Evolutionary conservation across 2,329 filamentous ascomycete genomes (phyloP).

Genomic region (Plectosphaerella sp.): DNA sequence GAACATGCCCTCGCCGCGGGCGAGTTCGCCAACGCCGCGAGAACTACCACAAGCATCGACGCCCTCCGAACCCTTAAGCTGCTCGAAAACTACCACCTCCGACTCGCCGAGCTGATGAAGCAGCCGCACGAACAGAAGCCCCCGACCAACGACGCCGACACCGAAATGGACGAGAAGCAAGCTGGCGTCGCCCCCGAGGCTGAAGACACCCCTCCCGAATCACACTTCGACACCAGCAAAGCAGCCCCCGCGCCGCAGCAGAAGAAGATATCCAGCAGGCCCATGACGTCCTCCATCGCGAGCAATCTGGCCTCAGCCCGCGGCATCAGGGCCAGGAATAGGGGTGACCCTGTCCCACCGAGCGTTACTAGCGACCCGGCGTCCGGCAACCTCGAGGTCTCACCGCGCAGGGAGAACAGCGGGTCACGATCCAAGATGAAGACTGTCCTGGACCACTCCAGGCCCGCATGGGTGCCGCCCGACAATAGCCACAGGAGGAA

Average conservation of each 20-base stretch:
- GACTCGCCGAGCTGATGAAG: conserved; percentile 76
- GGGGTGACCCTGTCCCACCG: conserved; percentile 65
- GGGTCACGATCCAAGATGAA: conserved; percentile 44
- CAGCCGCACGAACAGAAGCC: conserved; percentile 55
- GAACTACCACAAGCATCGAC: conserved; percentile 62
- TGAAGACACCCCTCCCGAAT: conserved; percentile 2
- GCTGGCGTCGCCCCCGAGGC: conserved; percentile 13
- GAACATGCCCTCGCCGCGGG: conserved; percentile 85
- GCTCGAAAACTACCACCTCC: conserved; percentile 82
- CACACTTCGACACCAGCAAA: conserved; percentile 14
- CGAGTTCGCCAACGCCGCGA: conserved; percentile 82
- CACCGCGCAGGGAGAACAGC: conserved; percentile 45
- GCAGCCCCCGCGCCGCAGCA: conserved; percentile 28
- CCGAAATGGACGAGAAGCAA: conserved; percentile 29
- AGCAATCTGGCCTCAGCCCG: conserved; percentile 83
- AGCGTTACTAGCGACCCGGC: conserved; percentile 71
- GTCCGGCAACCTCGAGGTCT: conserved; percentile 62
- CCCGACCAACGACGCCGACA: conserved; percentile 19
- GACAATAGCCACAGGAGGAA: conserved; percentile 15
- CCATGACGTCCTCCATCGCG: conserved; percentile 77
- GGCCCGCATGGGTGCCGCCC: conserved; percentile 50
- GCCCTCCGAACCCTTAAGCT: conserved; percentile 79
- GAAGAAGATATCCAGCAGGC: conserved; percentile 51
- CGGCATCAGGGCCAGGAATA: conserved; percentile 65
- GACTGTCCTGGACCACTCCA: conserved; percentile 49